Evolutionary conservation across 257 asterid genomes (phyloP).

Genomic region (Solanum boliviense): DNA sequence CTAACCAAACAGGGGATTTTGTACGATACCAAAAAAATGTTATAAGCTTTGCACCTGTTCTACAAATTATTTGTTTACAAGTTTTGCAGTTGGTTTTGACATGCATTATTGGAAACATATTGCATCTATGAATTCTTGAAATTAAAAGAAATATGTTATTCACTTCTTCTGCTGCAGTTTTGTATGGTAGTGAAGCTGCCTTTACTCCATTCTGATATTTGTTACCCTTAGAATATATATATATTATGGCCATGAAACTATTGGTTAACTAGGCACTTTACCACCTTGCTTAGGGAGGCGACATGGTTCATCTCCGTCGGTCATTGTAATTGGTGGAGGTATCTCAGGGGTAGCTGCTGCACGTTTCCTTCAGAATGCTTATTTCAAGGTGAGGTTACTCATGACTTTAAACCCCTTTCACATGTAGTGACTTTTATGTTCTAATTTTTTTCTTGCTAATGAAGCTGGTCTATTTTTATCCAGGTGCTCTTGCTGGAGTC

Average conservation of each 20-base stretch:
- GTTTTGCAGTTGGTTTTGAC: background rate
- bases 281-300: constrained; percentile 40
- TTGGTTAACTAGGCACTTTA: constrained; percentile 33
- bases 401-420: background rate
- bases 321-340: constrained; percentile 91
- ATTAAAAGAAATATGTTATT: background rate
- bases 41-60: background rate
- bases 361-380: constrained; percentile 67
- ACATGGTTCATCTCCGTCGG: constrained; percentile 49
- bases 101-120: background rate
- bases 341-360: constrained; percentile 97
- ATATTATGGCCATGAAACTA: background rate
- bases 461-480: background rate
- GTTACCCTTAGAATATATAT: background rate
- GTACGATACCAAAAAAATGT: background rate
- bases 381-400: constrained; percentile 46
- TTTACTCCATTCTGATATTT: background rate
- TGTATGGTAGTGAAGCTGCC: background rate
- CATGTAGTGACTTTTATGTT: background rate
- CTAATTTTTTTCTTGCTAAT: background rate
- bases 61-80: background rate
- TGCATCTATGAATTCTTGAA: background rate
- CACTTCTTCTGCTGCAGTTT: background rate
- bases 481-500: constrained; percentile 92
- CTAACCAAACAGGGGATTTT: background rate